These are phyloP conservation scores for Colletotrichum trifolii DNA, from an alignment of 2,329 filamentous ascomycete species.

Conservation along the genomic window DNA sequence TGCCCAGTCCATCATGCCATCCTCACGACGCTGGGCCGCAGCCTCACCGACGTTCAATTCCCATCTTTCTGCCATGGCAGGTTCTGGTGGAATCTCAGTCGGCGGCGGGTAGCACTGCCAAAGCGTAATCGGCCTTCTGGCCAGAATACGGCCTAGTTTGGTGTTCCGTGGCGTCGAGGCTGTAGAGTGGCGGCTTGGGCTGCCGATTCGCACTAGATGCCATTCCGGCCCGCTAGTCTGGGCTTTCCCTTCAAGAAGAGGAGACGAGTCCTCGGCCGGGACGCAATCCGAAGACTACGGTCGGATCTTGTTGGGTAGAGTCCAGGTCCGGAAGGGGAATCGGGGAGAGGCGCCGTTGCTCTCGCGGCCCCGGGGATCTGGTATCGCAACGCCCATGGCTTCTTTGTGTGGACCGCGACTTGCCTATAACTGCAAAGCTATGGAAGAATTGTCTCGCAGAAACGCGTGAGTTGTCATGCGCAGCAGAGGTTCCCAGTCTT, in stretches of 20 bases:
- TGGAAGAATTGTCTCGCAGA: background rate
- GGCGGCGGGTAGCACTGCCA: background rate
- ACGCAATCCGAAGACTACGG: background rate
- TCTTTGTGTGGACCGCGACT: background rate
- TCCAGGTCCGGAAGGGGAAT: slow-evolving; percentile 12
- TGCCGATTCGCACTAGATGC: background rate
- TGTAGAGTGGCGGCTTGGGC: background rate
- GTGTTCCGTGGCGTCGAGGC: slow-evolving; percentile 7
- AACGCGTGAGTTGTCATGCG: too few relatives aligned
- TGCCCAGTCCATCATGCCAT: slow-evolving; percentile 7
- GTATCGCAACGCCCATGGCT: background rate
- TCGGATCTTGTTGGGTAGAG: background rate
- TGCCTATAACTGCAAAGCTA: background rate
- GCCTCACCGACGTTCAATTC: slow-evolving; percentile 7
- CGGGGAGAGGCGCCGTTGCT: background rate
- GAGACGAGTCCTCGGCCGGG: background rate
- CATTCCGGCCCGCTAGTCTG: background rate
- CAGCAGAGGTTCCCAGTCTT: too few relatives aligned
- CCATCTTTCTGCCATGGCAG: background rate
- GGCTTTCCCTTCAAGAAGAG: too few relatives aligned
- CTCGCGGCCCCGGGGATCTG: background rate
- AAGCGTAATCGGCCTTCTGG: background rate
- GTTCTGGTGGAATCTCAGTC: background rate
- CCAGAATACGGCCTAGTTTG: background rate
- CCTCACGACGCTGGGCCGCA: background rate